Conservation (phyloP, 2,329 filamentous ascomycete species). For the Neocucurbitaria cava region DNA sequence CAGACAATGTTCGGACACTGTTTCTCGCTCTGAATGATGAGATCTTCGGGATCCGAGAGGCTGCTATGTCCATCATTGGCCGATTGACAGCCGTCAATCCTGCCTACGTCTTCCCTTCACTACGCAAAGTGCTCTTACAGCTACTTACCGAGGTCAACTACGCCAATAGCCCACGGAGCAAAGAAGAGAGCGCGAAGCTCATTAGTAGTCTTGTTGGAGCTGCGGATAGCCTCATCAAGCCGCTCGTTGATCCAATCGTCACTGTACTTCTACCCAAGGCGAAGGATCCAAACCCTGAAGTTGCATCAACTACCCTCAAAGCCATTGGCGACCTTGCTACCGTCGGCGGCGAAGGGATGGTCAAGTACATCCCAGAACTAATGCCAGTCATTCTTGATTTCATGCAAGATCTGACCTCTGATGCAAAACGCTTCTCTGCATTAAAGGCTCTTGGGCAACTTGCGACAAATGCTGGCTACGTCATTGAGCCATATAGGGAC, state of each 20-base stretch:
- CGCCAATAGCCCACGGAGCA: slow-evolving; percentile 90
- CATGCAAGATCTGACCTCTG: slow-evolving; percentile 90
- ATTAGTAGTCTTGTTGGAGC: slow-evolving; percentile 93
- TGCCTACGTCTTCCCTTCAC: slow-evolving; percentile 94
- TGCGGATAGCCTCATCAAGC: slow-evolving; percentile 89
- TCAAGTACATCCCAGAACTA: slow-evolving; percentile 84
- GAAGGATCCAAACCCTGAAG: slow-evolving; percentile 80
- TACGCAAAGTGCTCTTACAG: slow-evolving; percentile 94
- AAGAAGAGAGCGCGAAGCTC: slow-evolving; percentile 93
- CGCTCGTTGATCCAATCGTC: slow-evolving; percentile 97
- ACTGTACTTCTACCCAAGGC: slow-evolving; percentile 93
- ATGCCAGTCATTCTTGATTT: slow-evolving; percentile 97
- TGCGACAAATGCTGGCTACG: slow-evolving; percentile 95
- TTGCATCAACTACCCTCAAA: slow-evolving; percentile 92
- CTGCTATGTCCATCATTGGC: slow-evolving; percentile 94
- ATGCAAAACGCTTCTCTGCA: slow-evolving; percentile 87
- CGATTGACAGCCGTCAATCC: slow-evolving; percentile 90
- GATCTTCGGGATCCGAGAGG: slow-evolving; percentile 88
- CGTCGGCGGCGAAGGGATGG: slow-evolving; percentile 93
- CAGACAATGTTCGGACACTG: slow-evolving; percentile 93
- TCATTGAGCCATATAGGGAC: slow-evolving; percentile 93
- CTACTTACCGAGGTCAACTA: slow-evolving; percentile 96
- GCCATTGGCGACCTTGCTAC: slow-evolving; percentile 93
- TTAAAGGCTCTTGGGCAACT: slow-evolving; percentile 89
- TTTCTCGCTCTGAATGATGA: slow-evolving; percentile 98